phyloP scores from a whole-genome alignment of 495 filamentous ascomycete species.

The Immersiella caudata region DNA sequence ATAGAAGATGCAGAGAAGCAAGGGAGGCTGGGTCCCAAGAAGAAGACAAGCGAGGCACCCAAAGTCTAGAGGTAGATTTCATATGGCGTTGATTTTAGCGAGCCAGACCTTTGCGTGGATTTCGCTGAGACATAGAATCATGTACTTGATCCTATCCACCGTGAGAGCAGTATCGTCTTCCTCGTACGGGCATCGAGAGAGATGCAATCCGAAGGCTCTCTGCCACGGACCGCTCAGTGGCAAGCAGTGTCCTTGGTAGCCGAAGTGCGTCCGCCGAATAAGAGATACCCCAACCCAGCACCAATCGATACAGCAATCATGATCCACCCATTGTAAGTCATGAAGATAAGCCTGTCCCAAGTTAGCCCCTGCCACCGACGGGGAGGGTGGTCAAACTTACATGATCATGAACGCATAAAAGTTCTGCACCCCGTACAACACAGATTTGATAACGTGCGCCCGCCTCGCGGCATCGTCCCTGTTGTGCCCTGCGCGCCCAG shows the following conservation, averaged over 20 bases:
- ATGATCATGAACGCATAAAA: constrained; percentile 99
- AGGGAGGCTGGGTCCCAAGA: constrained; percentile 63
- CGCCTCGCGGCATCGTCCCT: constrained; percentile 56
- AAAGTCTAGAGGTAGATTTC: neutral
- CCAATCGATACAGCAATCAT: constrained; percentile 91
- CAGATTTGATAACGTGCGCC: constrained; percentile 75
- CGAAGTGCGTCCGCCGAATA: constrained; percentile 71
- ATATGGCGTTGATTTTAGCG: neutral
- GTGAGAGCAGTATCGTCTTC: too few relatives aligned
- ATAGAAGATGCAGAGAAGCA: constrained; percentile 63
- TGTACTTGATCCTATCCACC: constrained; percentile 33
- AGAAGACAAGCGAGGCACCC: constrained; percentile 43
- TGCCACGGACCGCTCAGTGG: constrained; percentile 56
- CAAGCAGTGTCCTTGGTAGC: constrained; percentile 85
- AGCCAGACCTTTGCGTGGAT: neutral
- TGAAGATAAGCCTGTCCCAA: constrained; percentile 82
- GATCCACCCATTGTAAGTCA: constrained; percentile 98
- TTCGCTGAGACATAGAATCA: constrained; percentile 43
- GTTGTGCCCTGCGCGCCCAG: constrained; percentile 56
- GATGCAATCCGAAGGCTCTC: neutral
- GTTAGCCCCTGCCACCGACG: neutral
- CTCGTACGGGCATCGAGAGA: neutral
- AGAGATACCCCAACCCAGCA: constrained; percentile 83
- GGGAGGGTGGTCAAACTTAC: constrained; percentile 58
- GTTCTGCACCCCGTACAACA: constrained; percentile 88